Base-by-base conservation (phyloP, 208 protist genomes). In the Acanthamoeba healyi region DNA sequence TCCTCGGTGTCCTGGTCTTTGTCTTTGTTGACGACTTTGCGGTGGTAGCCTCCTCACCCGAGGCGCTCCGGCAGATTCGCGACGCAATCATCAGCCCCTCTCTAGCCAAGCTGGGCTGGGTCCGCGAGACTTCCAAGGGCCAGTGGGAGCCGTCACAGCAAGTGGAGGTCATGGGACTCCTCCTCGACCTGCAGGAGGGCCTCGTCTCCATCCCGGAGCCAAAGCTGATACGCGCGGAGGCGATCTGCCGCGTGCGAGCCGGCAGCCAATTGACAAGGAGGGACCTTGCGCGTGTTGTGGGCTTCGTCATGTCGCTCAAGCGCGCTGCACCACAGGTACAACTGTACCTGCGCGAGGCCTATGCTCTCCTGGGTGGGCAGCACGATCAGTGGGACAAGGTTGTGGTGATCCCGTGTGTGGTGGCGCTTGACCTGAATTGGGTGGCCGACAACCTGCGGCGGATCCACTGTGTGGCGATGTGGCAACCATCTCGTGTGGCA, bases 131-230 rank as follows among this genome's bases (percentile, higher is more conserved):
- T 0, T 34, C 74, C 22, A 84, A 84, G 44, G 74, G 74, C 74
- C 38, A 54, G 42, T 84, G 74, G 74, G 36, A 84, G 74, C 74
- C 74, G 6, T 49, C 74, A 2, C 74, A 84, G 74, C 0, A 49
- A 10, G 74, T 84, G 34, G 36, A 84, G 44, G 74, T 84, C 26
- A 67, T 67, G 61, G 61, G 61, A 15, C 70, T 79, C 1, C 38
- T 44, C 4, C 70, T 79, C 0, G 40, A 79, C 70, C 36, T 79
- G 32, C 3, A 5, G 17, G 36, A 2, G 2, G 70, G 70, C 2
- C 32, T 3, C 19, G 14, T 44, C 38, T 46, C 3, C 17, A 49
- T 79, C 4, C 70, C 36, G 1, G 36, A 79, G 70, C 14, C 2
- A 0, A 79, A 79, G 70, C 32, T 79, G 19, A 0, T 1, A 14